Base-by-base conservation (phyloP, 768 basidiomycete species). In the Chiua virens region DNA sequence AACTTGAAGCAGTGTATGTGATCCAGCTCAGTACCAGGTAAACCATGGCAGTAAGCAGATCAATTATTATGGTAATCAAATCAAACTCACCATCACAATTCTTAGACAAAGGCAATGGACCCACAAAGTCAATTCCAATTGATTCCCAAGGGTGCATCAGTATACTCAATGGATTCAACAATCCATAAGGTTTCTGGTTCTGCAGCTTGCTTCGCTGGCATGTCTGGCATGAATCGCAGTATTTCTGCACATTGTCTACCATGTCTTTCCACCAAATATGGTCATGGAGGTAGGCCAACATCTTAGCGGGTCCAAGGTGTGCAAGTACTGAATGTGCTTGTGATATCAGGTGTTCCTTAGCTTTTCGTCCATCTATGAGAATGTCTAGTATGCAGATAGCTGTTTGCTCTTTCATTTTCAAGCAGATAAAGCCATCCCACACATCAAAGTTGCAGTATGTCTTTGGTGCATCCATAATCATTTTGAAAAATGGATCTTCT, bases 181-280 rank as follows among this genome's bases (percentile, higher is more conserved):
- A 43, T 0, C 69, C 64, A 18, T 61, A 66, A 0, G 60, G 68
- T 18, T 59, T 56, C 23, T 70, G 66, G 5, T 65, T 40, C 53
- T 55, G 14, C 27, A 61, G 50, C 50, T 65, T 67, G 5, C 53
- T 53, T 2, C 58, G 60, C 32, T 52, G 9, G 66, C 44, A 18
- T 55, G 65, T 15, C 61, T 58, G 1, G 56, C 60, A 55, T 57
- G 42, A 30, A 0, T 18, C 22, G 35, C 73, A 75, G 40, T 40
- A 75, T 0, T 52, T 48, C 11, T 60, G 47, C 0, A 67, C 52
- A 22, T 77, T 71, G 0, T 28, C 6, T 0, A 56, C 61, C 47
- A 77, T 70, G 0, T 60, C 49, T n/a, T 68, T 68, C 75, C 75
- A 76, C 73, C 75, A 76, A 0, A 74, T 63, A 10, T 71, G 49